Percentiles rank a stretch among this genome's conserved stretches.
Evolutionary conservation across 2,329 filamentous ascomycete species (phyloP).

Genomic region (Ceratocystis lukuohia): DNA sequence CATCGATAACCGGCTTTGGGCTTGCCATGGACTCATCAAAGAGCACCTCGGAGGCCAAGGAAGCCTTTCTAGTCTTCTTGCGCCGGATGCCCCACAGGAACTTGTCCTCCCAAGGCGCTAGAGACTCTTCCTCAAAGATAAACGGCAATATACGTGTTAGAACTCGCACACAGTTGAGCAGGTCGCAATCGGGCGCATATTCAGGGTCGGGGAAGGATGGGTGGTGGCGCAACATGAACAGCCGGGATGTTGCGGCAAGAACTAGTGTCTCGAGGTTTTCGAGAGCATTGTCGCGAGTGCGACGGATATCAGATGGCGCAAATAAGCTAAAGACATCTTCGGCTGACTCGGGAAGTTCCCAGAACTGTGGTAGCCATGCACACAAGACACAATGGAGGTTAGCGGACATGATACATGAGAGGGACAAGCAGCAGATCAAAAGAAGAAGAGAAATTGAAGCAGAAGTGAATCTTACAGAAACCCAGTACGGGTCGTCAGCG

Average conservation of each 20-base stretch:
- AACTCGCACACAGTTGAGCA: constrained; percentile 88
- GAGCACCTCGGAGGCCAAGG: constrained; percentile 59
- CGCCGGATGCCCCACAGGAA: constrained; percentile 80
- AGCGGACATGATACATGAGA: constrained; percentile 3
- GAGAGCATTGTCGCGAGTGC: constrained; percentile 70
- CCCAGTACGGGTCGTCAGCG: constrained; percentile 84
- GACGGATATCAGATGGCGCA: constrained; percentile 73
- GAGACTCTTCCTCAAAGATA: constrained; percentile 74
- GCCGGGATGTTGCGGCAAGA: constrained; percentile 65
- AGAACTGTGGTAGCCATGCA: constrained; percentile 52
- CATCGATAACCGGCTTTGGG: constrained; percentile 35
- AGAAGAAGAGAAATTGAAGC: neutral
- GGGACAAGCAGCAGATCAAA: constrained; percentile 14
- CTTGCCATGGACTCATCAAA: constrained; percentile 60
- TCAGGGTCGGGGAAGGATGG: constrained; percentile 81
- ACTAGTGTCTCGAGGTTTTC: constrained; percentile 85
- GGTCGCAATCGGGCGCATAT: constrained; percentile 70
- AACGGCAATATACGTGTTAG: constrained; percentile 82
- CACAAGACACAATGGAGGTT: neutral
- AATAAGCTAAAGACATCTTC: constrained; percentile 97
- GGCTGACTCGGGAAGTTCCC: constrained; percentile 87
- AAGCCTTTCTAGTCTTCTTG: constrained; percentile 54
- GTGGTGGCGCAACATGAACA: constrained; percentile 73
- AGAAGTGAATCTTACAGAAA: constrained; percentile 48
- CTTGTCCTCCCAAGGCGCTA: constrained; percentile 74